phyloP scores from a whole-genome alignment of 2,329 filamentous ascomycete species.

The Talaromyces sp. region DNA sequence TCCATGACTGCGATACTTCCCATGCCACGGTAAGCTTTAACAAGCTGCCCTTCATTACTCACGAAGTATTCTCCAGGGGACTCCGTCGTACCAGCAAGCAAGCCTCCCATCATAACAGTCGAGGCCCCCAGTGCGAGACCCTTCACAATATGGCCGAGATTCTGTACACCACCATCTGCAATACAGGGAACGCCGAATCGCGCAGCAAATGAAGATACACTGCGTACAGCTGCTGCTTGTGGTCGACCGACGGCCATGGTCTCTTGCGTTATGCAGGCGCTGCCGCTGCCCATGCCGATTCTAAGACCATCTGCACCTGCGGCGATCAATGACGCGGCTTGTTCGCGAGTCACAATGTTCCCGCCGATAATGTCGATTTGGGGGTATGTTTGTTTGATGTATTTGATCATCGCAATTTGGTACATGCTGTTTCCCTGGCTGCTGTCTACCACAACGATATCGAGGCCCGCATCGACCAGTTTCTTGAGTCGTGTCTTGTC shows the following conservation, averaged over 20 bases:
- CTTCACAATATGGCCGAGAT: conserved; percentile 98
- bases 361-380: conserved; percentile 91
- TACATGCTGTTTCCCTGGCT: conserved; percentile 98
- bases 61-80: conserved; percentile 97
- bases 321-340: conserved; percentile 88
- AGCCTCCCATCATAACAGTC: conserved; percentile 98
- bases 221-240: conserved; percentile 90
- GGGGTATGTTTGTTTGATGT: conserved; percentile 85
- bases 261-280: conserved; percentile 98
- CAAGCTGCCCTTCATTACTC: conserved; percentile 92
- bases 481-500: conserved; percentile 85
- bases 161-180: conserved; percentile 96
- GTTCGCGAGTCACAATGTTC: conserved; percentile 97
- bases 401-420: conserved; percentile 98
- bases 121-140: conserved; percentile 91
- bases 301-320: conserved; percentile 94
- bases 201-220: conserved; percentile 84
- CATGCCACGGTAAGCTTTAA: conserved; percentile 99
- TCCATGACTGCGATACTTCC: conserved; percentile 99
- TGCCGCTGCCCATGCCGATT: conserved; percentile 98
- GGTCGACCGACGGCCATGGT: conserved; percentile 98
- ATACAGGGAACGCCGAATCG: conserved; percentile 97
- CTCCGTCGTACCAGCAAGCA: conserved; percentile 95
- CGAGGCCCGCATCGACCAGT: conserved; percentile 90
- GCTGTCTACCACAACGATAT: conserved; percentile 93